Evolutionary conservation across 176 grass and related monocot genomes (phyloP).

Genomic region (Hordeum vulgare): DNA sequence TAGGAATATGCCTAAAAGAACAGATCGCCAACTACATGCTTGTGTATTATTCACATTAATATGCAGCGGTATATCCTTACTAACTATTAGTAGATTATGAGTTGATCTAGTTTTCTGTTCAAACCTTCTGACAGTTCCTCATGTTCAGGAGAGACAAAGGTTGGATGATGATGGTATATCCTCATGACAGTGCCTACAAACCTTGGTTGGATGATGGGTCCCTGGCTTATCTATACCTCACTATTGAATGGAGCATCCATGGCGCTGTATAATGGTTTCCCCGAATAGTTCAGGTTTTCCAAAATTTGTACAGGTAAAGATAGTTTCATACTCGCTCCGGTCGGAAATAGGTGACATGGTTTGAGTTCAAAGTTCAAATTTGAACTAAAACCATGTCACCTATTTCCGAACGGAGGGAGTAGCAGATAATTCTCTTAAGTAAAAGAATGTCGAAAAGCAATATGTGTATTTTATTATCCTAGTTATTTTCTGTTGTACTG

Average conservation of each 20-base stretch:
- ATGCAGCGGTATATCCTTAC: neutral
- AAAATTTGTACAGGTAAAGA: conserved; percentile 88
- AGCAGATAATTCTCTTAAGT: neutral
- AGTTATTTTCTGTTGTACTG: conserved; percentile 24
- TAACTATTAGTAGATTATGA: neutral
- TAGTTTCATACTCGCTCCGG: neutral
- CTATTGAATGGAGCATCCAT: conserved; percentile 96
- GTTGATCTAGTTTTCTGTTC: neutral
- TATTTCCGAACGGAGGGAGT: neutral
- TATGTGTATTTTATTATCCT: neutral
- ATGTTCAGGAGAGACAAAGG: conserved; percentile 82
- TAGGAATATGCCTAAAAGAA: too few species aligned
- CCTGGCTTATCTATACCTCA: conserved; percentile 95
- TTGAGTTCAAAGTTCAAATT: too few species aligned
- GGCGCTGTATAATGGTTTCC: conserved; percentile 85
- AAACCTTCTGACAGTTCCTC: conserved; percentile 6
- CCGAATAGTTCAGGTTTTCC: conserved; percentile 76
- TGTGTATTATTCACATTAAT: neutral
- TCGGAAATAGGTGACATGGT: too few species aligned
- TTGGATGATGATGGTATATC: too few species aligned
- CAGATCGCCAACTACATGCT: neutral
- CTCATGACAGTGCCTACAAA: too few species aligned
- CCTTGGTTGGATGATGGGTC: conserved; percentile 99
- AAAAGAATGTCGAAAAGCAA: neutral
- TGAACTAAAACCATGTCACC: too few species aligned